Evolutionary conservation across 257 asterid species (phyloP).

Genomic region (Plantago elongata): DNA sequence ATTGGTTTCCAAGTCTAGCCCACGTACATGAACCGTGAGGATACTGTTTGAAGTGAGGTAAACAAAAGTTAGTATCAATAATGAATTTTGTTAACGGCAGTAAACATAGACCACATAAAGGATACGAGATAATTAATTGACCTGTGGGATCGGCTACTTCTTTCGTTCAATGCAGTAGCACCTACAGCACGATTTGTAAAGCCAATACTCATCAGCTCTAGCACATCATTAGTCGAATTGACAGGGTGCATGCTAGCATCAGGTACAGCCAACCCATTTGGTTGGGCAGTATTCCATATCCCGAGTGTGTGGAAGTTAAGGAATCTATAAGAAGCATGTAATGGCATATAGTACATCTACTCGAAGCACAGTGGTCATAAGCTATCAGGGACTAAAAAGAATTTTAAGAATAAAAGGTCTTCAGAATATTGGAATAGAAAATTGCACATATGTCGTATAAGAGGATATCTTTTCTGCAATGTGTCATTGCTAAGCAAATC

Average conservation of each 20-base stretch:
- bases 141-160: slow-evolving; percentile 99
- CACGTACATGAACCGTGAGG: slow-evolving; percentile 90
- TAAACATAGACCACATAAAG: background rate
- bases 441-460: slow-evolving; percentile 5
- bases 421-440: slow-evolving; percentile 2
- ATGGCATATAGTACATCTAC: background rate
- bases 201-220: slow-evolving; percentile 82
- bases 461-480: slow-evolving; percentile 91
- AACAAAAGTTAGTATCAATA: slow-evolving; percentile 19
- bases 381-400: background rate
- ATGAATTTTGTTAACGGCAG: background rate
- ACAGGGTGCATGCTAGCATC: slow-evolving; percentile 97
- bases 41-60: slow-evolving; percentile 43
- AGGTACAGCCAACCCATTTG: slow-evolving; percentile 93
- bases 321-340: slow-evolving; percentile 26
- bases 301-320: slow-evolving; percentile 92
- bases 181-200: slow-evolving; percentile 87
- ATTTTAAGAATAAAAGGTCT: background rate
- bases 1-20: slow-evolving; percentile 78
- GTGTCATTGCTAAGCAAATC: slow-evolving; percentile 64
- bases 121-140: slow-evolving; percentile 9
- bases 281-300: slow-evolving; percentile 90
- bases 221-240: slow-evolving; percentile 69
- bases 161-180: slow-evolving; percentile 91
- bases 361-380: slow-evolving; percentile 5